Evolutionary conservation across 352 stramenopile species (phyloP).

Genomic region (Blastocystis sp.): DNA sequence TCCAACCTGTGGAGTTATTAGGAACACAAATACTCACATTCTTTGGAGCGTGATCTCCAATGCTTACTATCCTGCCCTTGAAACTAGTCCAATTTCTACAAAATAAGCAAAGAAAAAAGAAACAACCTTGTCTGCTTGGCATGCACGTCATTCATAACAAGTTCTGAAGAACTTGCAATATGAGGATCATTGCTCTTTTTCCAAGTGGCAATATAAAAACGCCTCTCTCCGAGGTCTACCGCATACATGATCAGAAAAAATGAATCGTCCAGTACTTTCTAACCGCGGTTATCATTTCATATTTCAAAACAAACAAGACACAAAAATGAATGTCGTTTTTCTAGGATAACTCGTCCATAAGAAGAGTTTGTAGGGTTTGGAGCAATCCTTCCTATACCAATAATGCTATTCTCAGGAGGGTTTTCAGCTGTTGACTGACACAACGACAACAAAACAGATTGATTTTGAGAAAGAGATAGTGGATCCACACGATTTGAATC

Average conservation of each 20-base stretch:
- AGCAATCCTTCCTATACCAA: neutral
- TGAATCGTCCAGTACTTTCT: neutral
- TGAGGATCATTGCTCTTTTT: neutral
- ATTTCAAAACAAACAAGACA: neutral
- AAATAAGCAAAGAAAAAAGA: neutral
- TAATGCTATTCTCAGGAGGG: neutral
- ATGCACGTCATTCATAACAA: slow-evolving; percentile 1
- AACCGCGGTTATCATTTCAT: neutral
- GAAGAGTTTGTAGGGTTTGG: neutral
- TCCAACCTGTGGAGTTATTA: neutral
- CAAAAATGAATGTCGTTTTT: neutral
- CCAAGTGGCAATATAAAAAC: neutral
- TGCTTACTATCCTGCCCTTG: neutral
- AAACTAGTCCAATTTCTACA: neutral
- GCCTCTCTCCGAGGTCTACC: slow-evolving; percentile 9
- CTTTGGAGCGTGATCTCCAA: neutral
- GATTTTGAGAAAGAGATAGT: no score
- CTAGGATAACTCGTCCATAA: neutral
- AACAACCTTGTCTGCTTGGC: no score
- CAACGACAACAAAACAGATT: no score
- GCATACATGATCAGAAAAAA: neutral
- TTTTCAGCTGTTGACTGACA: no score
- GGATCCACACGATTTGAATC: no score
- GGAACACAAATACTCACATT: neutral
- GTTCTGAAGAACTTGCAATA: neutral